These are phyloP conservation scores for Nakazawaea holstii DNA, from an alignment of 805 yeast species.

Conservation along the genomic window DNA sequence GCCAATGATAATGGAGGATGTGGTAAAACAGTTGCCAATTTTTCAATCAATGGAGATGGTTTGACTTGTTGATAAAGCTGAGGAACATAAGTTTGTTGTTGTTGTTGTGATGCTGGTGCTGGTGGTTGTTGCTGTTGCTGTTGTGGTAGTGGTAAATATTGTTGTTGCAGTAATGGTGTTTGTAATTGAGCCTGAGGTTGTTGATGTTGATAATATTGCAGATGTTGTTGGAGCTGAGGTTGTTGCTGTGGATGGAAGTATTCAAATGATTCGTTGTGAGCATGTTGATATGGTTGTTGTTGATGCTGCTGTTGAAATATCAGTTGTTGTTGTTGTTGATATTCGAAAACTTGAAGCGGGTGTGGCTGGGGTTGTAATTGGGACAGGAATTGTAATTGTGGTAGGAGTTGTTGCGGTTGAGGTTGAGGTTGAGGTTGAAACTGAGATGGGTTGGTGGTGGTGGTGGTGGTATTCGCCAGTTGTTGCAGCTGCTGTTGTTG, in stretches of 20 bases:
- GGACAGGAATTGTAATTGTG: no score
- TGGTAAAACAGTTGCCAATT: constrained; percentile 27
- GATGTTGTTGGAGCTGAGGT: constrained; percentile 4
- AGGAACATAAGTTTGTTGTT: constrained; percentile 2
- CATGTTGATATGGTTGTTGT: background rate
- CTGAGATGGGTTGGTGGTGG: background rate
- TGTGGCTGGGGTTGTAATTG: background rate
- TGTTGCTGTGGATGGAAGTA: background rate
- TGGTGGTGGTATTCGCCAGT: background rate
- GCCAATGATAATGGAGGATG: constrained; percentile 43
- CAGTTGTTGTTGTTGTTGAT: background rate
- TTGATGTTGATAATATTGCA: constrained; percentile 1
- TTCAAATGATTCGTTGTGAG: background rate
- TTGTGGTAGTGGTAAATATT: constrained; percentile 1
- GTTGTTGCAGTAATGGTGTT: constrained; percentile 6
- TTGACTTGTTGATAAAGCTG: background rate
- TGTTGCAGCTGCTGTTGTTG: background rate
- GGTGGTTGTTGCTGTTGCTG: constrained; percentile 9
- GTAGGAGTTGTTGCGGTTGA: no score
- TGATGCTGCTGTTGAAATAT: constrained; percentile 4
- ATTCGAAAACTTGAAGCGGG: constrained; percentile 5
- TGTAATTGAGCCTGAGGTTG: background rate
- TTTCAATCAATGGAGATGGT: constrained; percentile 10
- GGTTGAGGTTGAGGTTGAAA: background rate
- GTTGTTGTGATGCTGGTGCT: constrained; percentile 1